Percentiles rank a stretch among this genome's conserved stretches.
Conservation (phyloP, 192 early-diverging fungal genomes). For the Pilaira anomala region DNA sequence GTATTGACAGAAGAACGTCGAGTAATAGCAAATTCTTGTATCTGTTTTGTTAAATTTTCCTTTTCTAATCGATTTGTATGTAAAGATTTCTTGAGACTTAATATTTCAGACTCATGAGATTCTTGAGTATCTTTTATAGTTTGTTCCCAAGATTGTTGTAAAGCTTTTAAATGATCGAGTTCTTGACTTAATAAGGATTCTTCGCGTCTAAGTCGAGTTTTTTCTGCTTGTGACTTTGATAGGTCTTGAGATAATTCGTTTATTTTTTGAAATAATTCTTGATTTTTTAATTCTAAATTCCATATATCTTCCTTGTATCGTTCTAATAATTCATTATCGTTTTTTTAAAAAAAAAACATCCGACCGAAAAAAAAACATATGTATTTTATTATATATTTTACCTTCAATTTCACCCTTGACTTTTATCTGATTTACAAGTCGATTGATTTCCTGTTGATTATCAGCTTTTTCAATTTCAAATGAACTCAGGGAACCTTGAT, state of each 20-base stretch:
- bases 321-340: slow-evolving; percentile 21
- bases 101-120: no score
- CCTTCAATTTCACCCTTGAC: neutral
- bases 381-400: no score
- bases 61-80: no score
- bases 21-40: no score
- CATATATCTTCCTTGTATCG: slow-evolving; percentile 25
- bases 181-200: neutral
- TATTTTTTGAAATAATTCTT: slow-evolving; percentile 18
- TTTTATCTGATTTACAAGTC: neutral
- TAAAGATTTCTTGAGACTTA: no score
- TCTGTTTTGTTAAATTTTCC: no score
- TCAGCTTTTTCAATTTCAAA: no score
- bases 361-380: neutral
- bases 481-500: neutral
- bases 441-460: neutral
- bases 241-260: neutral
- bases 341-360: slow-evolving; percentile 19
- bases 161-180: neutral
- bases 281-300: slow-evolving; percentile 23
- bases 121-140: neutral
- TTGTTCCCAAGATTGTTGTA: neutral
- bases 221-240: neutral
- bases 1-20: no score
- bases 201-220: neutral